These are phyloP conservation scores for Tuctoria greenei DNA, from an alignment of 176 grass and related monocot genomes.

Conservation along the genomic window DNA sequence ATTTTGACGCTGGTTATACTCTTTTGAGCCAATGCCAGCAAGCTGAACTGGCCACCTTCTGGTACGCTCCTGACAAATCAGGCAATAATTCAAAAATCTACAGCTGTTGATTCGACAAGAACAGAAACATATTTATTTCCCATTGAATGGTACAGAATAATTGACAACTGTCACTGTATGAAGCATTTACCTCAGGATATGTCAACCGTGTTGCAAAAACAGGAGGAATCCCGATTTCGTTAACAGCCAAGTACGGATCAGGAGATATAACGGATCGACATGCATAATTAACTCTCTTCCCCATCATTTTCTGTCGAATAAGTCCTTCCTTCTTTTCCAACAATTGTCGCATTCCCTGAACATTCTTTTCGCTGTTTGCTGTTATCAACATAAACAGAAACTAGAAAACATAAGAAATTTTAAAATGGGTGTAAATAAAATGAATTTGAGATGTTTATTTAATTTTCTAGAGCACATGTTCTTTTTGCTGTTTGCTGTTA, in stretches of 20 bases:
- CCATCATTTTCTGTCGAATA: constrained; percentile 97
- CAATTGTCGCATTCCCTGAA: constrained; percentile 68
- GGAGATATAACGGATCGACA: constrained; percentile 95
- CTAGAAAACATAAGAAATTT: background rate
- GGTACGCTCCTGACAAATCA: background rate
- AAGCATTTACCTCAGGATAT: constrained; percentile 75
- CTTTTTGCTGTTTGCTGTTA: constrained; percentile 62
- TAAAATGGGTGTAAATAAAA: constrained; percentile 2
- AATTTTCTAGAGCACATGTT: too few species aligned
- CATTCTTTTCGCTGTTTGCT: constrained; percentile 62
- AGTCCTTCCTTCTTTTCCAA: constrained; percentile 94
- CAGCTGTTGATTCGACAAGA: background rate
- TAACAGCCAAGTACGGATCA: constrained; percentile 88
- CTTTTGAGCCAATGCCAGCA: background rate
- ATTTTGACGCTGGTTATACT: background rate
- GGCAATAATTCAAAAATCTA: background rate
- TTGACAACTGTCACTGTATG: constrained; percentile 17
- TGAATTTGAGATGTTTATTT: background rate
- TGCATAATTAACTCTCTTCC: constrained; percentile 97
- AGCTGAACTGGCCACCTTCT: background rate
- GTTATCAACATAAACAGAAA: constrained; percentile 31
- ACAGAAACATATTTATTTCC: background rate
- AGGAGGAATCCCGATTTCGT: constrained; percentile 97
- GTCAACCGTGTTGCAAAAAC: constrained; percentile 80
- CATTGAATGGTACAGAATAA: constrained; percentile 7